Evolutionary conservation across 2,329 filamentous ascomycete species (phyloP), one percentile per base, ranked within the genome.

Genomic region (Colletotrichum zoysiae): DNA sequence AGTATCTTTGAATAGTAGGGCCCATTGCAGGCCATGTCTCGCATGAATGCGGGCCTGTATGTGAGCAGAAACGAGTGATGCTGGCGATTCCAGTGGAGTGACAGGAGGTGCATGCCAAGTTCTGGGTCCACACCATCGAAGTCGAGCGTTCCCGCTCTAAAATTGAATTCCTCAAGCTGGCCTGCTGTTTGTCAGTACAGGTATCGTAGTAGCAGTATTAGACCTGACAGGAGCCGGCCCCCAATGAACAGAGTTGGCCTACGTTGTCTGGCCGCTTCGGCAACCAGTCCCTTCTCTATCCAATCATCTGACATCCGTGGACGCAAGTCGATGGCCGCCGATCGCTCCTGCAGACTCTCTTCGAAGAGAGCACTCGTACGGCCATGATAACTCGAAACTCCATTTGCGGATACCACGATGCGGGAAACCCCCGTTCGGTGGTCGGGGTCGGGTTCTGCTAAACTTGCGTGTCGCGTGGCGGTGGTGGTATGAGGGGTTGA

Each of bases 1-100:
- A 90, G 80, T 1, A 87, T 79, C 57, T 88, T 85, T 0, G 88
- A 89, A 72, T 88, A 90, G 75, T 89, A 89, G 0, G 85, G 86
- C 0, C 88, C 88, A 7, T 81, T 78, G 57, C 84, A 83, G 58
- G 86, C 86, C 86, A 88, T 86, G 74, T 85, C 84, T 2, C 84
- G 76, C 84, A 87, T 87, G 58, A 89, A 87, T 0, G 82, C 84
- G 0, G 87, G 84, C 0, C 87, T 84, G 75, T 89, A 88, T 0
- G 84, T 85, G 55, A 88, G 79, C 0, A 85, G 74, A 65, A 82
- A 81, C 7, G 85, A 82, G 64, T 86, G 82, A 70, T 87, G 86
- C 71, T 88, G 86, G 6, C 86, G 83, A 74, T 86, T 88, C 85
- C 86, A 88, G 65, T 88, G 84, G 0, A 89, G 76, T 3, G 81